A percentile compares a stretch with the other conserved stretches of the same genome.
Conservation (phyloP, 257 asterid species). For the Apocynum venetum region DNA sequence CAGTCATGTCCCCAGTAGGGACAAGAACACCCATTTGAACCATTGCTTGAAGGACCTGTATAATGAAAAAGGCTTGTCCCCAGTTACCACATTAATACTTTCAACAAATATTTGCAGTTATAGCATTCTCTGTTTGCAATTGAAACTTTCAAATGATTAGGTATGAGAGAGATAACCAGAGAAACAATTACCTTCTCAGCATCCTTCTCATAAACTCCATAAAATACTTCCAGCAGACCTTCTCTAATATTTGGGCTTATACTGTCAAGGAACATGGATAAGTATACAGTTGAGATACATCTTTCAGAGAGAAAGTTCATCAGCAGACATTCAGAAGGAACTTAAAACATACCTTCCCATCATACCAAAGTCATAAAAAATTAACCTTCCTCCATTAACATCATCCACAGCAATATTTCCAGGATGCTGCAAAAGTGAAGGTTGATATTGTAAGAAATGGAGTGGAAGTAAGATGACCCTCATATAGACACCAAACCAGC, state of each 20-base stretch:
- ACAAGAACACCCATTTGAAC: conserved; percentile 92
- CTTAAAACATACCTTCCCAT: conserved; percentile 64
- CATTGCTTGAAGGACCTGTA: conserved; percentile 84
- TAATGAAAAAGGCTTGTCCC: conserved; percentile 1
- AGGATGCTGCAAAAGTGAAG: conserved; percentile 59
- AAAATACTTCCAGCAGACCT: conserved; percentile 82
- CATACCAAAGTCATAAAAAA: conserved; percentile 94
- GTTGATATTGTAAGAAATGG: background rate
- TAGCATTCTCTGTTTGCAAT: background rate
- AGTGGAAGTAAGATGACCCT: background rate
- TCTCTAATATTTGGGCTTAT: conserved; percentile 80
- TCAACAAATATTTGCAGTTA: background rate
- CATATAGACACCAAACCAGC: background rate
- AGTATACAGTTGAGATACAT: conserved; percentile 12
- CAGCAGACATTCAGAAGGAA: conserved; percentile 10
- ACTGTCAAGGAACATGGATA: conserved; percentile 43
- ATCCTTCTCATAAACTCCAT: conserved; percentile 93
- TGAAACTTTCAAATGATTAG: background rate
- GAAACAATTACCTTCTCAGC: conserved; percentile 62
- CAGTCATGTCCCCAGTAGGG: conserved; percentile 92
- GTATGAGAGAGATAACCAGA: background rate
- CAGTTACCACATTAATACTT: background rate
- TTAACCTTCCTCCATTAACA: conserved; percentile 82
- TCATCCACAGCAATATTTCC: conserved; percentile 90
- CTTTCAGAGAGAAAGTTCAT: conserved; percentile 11